A percentile compares a stretch with the other conserved stretches of the same genome.
phyloP scores from a whole-genome alignment of 257 asterid genomes.

The Nicotiana sylvestris region DNA sequence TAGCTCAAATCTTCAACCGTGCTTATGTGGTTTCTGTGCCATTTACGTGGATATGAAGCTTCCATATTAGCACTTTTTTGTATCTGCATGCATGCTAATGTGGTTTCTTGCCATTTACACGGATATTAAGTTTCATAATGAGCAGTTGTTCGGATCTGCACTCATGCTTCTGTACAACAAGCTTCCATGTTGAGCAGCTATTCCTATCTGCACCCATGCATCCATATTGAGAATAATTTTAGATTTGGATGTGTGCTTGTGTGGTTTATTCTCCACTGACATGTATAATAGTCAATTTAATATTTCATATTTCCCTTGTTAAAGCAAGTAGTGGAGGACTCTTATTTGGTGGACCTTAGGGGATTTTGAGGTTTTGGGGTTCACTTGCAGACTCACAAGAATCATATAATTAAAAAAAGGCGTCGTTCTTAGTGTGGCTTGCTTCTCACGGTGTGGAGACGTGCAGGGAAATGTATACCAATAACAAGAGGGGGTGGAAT shows the following conservation, averaged over 20 bases:
- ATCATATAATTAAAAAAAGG: not conserved
- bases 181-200: not conserved
- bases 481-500: slow-evolving; percentile 92
- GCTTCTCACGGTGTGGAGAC: slow-evolving; percentile 12
- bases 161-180: not conserved
- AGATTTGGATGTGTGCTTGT: not conserved
- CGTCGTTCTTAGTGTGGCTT: not conserved
- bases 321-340: not conserved
- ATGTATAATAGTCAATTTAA: not conserved
- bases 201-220: not conserved
- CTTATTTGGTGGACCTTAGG: not conserved
- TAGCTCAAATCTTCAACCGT: not conserved
- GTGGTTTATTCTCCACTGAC: not conserved
- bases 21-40: not conserved
- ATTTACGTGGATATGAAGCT: no score
- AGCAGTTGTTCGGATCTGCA: not conserved
- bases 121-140: not conserved
- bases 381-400: not conserved
- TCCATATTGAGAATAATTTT: not conserved
- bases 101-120: not conserved
- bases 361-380: not conserved
- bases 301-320: not conserved
- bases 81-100: not conserved
- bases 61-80: not conserved
- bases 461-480: slow-evolving; percentile 97